Evolutionary conservation across 75 land plant species (phyloP).

Genomic region (Azolla pinnata): DNA sequence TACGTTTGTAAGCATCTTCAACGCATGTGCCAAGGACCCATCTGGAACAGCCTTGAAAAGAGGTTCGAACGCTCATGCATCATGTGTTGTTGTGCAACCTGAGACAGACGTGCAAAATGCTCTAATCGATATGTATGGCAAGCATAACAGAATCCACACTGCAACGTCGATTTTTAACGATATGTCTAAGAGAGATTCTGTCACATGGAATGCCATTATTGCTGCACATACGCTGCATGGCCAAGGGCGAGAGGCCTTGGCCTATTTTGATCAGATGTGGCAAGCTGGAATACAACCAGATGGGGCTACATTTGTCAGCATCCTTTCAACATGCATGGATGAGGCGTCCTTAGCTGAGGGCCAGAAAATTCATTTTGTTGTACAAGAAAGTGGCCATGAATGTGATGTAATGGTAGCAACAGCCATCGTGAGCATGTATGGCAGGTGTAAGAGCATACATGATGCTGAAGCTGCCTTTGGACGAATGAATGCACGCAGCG

Average conservation of each 20-base stretch:
- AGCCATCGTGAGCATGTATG: conserved; percentile 15
- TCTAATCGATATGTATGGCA: conserved; percentile 7
- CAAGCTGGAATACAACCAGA: conserved; percentile 8
- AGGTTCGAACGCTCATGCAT: neutral
- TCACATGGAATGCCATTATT: conserved; percentile 4
- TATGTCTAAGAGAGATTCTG: neutral
- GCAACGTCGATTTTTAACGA: neutral
- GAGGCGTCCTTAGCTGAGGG: neutral
- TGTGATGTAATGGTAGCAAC: conserved; percentile 10
- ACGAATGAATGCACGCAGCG: conserved; percentile 6
- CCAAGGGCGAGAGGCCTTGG: neutral
- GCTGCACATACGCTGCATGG: conserved; percentile 4
- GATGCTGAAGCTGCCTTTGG: conserved; percentile 1
- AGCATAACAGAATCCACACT: neutral
- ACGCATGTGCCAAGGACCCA: conserved; percentile 24
- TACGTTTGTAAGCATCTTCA: conserved; percentile 40
- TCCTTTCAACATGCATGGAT: conserved; percentile 14
- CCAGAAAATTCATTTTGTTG: conserved; percentile 10
- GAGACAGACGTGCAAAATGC: conserved; percentile 5
- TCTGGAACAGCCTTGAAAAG: neutral
- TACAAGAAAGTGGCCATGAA: conserved; percentile 6
- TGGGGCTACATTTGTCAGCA: conserved; percentile 12
- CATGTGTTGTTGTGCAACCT: neutral
- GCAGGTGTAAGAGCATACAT: conserved; percentile 6
- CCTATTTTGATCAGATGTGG: neutral